Conservation (phyloP, 2,329 filamentous ascomycete genomes). For the Sarocladium oryzae region DNA sequence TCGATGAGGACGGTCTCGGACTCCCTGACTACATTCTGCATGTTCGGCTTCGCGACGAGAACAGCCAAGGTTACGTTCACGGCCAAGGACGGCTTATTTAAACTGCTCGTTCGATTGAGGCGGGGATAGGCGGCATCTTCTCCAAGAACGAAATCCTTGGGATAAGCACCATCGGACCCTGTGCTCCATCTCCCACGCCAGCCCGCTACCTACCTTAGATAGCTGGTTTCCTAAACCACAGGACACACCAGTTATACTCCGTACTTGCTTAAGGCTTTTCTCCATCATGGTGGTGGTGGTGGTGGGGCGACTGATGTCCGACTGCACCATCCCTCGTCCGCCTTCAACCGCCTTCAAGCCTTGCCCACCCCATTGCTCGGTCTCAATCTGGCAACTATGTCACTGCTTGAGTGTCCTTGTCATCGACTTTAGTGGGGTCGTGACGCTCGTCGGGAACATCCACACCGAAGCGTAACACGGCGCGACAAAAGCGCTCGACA, state of each 20-base stretch:
- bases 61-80: too few relatives aligned
- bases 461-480: not conserved
- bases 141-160: too few relatives aligned
- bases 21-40: too few relatives aligned
- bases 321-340: not conserved
- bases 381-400: not conserved
- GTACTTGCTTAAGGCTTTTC: not conserved
- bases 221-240: too few relatives aligned
- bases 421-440: not conserved
- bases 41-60: too few relatives aligned
- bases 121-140: slow-evolving; percentile 2
- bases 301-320: slow-evolving; percentile 1
- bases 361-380: not conserved
- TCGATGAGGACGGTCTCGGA: too few relatives aligned
- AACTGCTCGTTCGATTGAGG: too few relatives aligned
- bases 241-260: too few relatives aligned
- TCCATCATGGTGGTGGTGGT: not conserved
- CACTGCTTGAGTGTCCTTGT: not conserved
- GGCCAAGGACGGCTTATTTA: too few relatives aligned
- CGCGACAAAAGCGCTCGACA: not conserved
- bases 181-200: too few relatives aligned
- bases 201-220: too few relatives aligned
- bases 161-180: too few relatives aligned
- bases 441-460: not conserved
- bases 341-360: slow-evolving; percentile 1